Conservation (phyloP, 495 filamentous ascomycete genomes). For the Trichoderma virens region DNA sequence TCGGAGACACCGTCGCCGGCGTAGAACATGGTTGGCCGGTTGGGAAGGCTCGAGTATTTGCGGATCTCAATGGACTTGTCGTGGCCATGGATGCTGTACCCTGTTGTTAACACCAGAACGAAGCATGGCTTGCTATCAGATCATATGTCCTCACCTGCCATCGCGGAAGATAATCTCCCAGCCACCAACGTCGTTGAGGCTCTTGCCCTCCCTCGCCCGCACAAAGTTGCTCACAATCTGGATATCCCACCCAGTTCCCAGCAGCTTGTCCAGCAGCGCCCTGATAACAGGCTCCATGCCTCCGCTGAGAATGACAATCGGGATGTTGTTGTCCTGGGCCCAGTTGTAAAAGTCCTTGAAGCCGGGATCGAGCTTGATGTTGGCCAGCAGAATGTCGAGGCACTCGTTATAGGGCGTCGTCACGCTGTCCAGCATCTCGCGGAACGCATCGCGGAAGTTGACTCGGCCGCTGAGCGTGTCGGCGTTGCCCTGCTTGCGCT, state of each 20-base stretch:
- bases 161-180: constrained; percentile 89
- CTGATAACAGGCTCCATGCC: constrained; percentile 91
- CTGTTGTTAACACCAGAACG: neutral
- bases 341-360: constrained; percentile 84
- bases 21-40: constrained; percentile 73
- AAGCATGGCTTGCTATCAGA: neutral
- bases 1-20: constrained; percentile 89
- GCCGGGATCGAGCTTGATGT: constrained; percentile 79
- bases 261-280: constrained; percentile 65
- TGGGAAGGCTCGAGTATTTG: constrained; percentile 67
- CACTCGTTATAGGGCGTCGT: constrained; percentile 72
- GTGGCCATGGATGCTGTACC: constrained; percentile 73
- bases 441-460: constrained; percentile 78
- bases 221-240: constrained; percentile 83
- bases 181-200: constrained; percentile 65
- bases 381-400: constrained; percentile 62
- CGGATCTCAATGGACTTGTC: constrained; percentile 88
- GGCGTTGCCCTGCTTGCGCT: constrained; percentile 57
- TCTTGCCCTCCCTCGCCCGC: constrained; percentile 49
- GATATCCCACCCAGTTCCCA: constrained; percentile 58
- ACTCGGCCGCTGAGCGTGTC: constrained; percentile 60
- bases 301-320: constrained; percentile 81
- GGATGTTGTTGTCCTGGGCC: constrained; percentile 71
- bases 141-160: constrained; percentile 50
- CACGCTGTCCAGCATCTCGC: constrained; percentile 78